phyloP scores from a whole-genome alignment of 352 stramenopile genomes.

The Phytophthora quininea region DNA sequence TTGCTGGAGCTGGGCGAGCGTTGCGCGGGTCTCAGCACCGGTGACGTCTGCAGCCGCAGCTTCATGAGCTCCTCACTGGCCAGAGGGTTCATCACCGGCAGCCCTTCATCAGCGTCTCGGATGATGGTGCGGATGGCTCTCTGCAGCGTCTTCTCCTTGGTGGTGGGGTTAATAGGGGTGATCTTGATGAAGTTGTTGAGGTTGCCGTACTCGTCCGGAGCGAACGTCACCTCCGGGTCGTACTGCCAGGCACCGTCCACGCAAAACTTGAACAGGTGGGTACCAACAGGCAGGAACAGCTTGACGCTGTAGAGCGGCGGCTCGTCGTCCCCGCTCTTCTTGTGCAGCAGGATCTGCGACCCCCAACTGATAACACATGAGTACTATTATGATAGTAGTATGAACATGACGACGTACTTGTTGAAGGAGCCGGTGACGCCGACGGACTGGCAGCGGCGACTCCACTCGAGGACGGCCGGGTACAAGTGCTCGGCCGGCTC shows the following conservation, averaged over 20 bases:
- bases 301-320: slow-evolving; percentile 38
- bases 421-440: slow-evolving; percentile 84
- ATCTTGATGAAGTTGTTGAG: slow-evolving; percentile 89
- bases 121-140: slow-evolving; percentile 74
- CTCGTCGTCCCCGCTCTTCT: slow-evolving; percentile 23
- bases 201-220: slow-evolving; percentile 85
- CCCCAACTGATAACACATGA: slow-evolving; percentile 58
- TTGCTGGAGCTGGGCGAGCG: slow-evolving; percentile 30
- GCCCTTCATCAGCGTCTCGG: slow-evolving; percentile 48
- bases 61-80: slow-evolving; percentile 68
- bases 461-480: slow-evolving; percentile 69
- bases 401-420: slow-evolving; percentile 47
- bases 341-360: slow-evolving; percentile 72
- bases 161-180: slow-evolving; percentile 28
- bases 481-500: slow-evolving; percentile 58
- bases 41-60: slow-evolving; percentile 61
- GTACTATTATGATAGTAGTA: too few species aligned
- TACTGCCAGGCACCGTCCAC: slow-evolving; percentile 85
- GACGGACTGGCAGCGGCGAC: slow-evolving; percentile 55
- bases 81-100: slow-evolving; percentile 78
- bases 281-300: slow-evolving; percentile 69
- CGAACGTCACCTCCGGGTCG: slow-evolving; percentile 83
- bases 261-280: slow-evolving; percentile 83
- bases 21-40: slow-evolving; percentile 29
- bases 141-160: slow-evolving; percentile 60